These are phyloP conservation scores for Leucosporidium yakuticum DNA, from an alignment of 768 basidiomycete genomes.

Conservation along the genomic window DNA sequence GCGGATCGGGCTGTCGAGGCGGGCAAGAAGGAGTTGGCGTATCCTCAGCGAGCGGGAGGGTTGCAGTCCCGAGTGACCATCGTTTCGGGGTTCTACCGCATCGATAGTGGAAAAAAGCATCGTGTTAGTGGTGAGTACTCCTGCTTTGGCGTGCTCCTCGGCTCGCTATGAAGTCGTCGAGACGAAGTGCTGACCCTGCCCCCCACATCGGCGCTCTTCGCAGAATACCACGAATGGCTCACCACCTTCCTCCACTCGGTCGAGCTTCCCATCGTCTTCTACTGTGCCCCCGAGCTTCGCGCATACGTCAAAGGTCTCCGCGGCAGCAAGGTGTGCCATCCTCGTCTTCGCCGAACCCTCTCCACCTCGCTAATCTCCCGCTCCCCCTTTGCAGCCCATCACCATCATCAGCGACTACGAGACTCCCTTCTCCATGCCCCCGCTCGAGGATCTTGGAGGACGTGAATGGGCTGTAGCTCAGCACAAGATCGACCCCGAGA, in stretches of 20 bases:
- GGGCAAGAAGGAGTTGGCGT: slow-evolving; percentile 1
- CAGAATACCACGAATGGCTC: slow-evolving; percentile 36
- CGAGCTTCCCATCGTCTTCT: slow-evolving; percentile 36
- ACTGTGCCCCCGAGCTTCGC: slow-evolving; percentile 28
- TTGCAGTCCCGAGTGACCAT: slow-evolving; percentile 24
- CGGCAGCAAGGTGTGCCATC: slow-evolving; percentile 28
- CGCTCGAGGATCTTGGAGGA: slow-evolving; percentile 31
- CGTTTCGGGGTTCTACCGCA: slow-evolving; percentile 35
- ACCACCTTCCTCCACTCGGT: slow-evolving; percentile 32
- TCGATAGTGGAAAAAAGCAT: slow-evolving; percentile 35
- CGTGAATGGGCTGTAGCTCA: slow-evolving; percentile 25
- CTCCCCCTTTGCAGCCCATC: slow-evolving; percentile 13
- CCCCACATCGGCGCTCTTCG: too few species aligned
- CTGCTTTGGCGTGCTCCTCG: neutral
- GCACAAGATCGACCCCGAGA: slow-evolving; percentile 35
- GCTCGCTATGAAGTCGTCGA: neutral
- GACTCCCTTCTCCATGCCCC: slow-evolving; percentile 32
- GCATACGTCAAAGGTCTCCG: slow-evolving; percentile 22
- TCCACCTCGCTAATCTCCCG: neutral
- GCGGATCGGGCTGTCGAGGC: neutral
- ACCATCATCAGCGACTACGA: slow-evolving; percentile 29
- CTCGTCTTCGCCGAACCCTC: neutral
- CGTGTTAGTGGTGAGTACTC: slow-evolving; percentile 24
- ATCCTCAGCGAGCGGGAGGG: slow-evolving; percentile 1
- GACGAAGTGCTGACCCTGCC: neutral